Base-by-base conservation (phyloP, 2,329 filamentous ascomycete species). In the Nemania sp. region DNA sequence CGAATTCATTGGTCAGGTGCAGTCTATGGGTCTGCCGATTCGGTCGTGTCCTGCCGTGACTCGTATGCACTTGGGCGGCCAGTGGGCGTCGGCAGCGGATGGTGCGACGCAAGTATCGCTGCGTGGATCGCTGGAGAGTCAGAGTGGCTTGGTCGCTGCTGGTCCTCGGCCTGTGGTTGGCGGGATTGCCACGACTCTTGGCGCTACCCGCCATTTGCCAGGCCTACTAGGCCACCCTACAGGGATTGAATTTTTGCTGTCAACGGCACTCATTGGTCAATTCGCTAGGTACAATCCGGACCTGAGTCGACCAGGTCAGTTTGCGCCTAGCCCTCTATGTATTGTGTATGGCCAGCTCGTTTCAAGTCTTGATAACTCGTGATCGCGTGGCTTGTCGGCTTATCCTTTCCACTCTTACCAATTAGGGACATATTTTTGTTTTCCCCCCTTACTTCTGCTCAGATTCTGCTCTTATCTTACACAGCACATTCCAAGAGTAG, bases 31-130 rank as follows among this genome's bases (percentile, higher is more conserved):
- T 8, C 26, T 5, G 27, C 18, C 6, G 15, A 29, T 32, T 35
- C 41, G 49, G 49, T 64, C 64, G 64, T 67, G 64, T 69, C 60
- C 62, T 56, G 56, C 55, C 56, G 18, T 63, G 67, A 69, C 54
- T 69, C 56, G 67, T 60, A 51, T 26, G 32, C 32, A 35, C 32
- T 35, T 8, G 32, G 32, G 2, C 32, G 32, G 20, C 41, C 52
- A 60, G 57, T 38, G 27, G n/a, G 13, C 24, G 43, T 66, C 13
- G 47, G 47, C 27, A 27, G 41, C 41, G n/a, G 47, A n/a, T 41
- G 15, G 47, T 61, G 57, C 49, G 53, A 57, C 41, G 38, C 43
- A 58, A 26, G 41, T 45, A n/a, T 45, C 18, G n/a, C n/a, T 20
- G 41, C 41, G 41, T 45, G 15, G 41, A 45, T n/a, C 18, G 41